Percentiles rank a stretch among this genome's conserved stretches.
phyloP scores from a whole-genome alignment of 2,329 filamentous ascomycete species.

The Canariomyces notabilis region DNA sequence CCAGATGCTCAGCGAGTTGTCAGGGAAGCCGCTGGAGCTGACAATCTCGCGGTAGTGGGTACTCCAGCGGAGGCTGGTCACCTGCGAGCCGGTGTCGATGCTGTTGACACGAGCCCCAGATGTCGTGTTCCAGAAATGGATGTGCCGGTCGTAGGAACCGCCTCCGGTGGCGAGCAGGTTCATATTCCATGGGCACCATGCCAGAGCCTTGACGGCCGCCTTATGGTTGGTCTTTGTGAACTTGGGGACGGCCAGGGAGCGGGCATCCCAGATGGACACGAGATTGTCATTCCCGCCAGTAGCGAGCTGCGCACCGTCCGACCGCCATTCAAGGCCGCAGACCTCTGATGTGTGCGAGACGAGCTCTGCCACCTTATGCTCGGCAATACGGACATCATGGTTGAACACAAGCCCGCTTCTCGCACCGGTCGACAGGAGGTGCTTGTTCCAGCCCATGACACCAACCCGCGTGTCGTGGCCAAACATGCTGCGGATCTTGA shows the following conservation, averaged over 20 bases:
- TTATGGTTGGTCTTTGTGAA: slow-evolving; percentile 99
- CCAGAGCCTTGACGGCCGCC: slow-evolving; percentile 94
- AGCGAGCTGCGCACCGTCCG: slow-evolving; percentile 92
- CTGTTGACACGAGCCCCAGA: slow-evolving; percentile 97
- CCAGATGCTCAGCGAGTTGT: slow-evolving; percentile 99
- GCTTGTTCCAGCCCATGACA: slow-evolving; percentile 99
- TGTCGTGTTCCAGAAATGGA: slow-evolving; percentile 99
- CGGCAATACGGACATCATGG: slow-evolving; percentile 94
- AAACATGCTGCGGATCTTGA: slow-evolving; percentile 97
- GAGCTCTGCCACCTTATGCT: slow-evolving; percentile 97
- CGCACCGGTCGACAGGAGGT: slow-evolving; percentile 89
- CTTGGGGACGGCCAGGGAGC: slow-evolving; percentile 87
- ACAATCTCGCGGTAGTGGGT: slow-evolving; percentile 97
- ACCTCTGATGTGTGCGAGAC: slow-evolving; percentile 97
- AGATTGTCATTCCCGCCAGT: slow-evolving; percentile 99
- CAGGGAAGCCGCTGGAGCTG: slow-evolving; percentile 95
- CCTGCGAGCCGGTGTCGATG: slow-evolving; percentile 97
- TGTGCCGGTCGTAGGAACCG: slow-evolving; percentile 93
- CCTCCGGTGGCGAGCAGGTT: slow-evolving; percentile 95
- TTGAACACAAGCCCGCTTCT: slow-evolving; percentile 95
- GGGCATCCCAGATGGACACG: slow-evolving; percentile 98
- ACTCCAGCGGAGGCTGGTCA: slow-evolving; percentile 94
- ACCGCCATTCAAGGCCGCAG: slow-evolving; percentile 95
- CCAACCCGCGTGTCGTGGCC: slow-evolving; percentile 95
- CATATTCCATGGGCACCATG: slow-evolving; percentile 98